A percentile compares a stretch with the other conserved stretches of the same genome.
These are phyloP conservation scores for Tardiomyces depauwii DNA, from an alignment of 1,139 yeast genomes.

Conservation along the genomic window DNA sequence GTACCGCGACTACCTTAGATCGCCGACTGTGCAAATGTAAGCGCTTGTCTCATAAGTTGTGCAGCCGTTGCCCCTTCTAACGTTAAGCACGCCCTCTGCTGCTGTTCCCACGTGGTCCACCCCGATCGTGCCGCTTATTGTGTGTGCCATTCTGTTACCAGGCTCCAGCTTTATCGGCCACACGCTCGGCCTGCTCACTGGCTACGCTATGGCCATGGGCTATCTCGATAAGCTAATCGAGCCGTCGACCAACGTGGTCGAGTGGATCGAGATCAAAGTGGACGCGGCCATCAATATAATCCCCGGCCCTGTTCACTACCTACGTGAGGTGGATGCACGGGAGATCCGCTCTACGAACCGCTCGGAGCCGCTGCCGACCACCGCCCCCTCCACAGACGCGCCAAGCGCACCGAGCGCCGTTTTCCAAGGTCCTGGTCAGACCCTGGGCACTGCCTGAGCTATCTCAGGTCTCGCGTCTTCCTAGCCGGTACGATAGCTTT, in stretches of 20 bases:
- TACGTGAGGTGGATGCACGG: constrained; percentile 46
- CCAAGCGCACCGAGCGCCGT: not conserved
- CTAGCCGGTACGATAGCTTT: too few species aligned
- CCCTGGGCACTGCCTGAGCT: not conserved
- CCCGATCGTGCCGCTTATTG: constrained; percentile 29
- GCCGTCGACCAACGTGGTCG: constrained; percentile 57
- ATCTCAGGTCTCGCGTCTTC: too few species aligned
- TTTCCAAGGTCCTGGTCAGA: not conserved
- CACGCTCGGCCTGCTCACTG: constrained; percentile 39
- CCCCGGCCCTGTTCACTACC: constrained; percentile 42
- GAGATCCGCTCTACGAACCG: constrained; percentile 23
- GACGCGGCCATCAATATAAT: constrained; percentile 39
- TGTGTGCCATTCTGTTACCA: constrained; percentile 41
- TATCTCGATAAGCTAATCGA: constrained; percentile 40
- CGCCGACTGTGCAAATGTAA: constrained; percentile 33
- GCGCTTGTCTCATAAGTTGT: too few species aligned
- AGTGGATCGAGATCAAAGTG: constrained; percentile 53
- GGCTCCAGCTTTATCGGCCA: constrained; percentile 70
- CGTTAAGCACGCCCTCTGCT: not conserved
- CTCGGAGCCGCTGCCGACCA: not conserved
- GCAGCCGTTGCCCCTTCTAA: too few species aligned
- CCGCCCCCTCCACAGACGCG: not conserved
- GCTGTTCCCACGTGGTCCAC: constrained; percentile 4
- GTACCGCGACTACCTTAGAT: constrained; percentile 42
- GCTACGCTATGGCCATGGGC: constrained; percentile 48